Base-by-base conservation (phyloP, 2,329 filamentous ascomycete species). In the Orbilia brochopaga region DNA sequence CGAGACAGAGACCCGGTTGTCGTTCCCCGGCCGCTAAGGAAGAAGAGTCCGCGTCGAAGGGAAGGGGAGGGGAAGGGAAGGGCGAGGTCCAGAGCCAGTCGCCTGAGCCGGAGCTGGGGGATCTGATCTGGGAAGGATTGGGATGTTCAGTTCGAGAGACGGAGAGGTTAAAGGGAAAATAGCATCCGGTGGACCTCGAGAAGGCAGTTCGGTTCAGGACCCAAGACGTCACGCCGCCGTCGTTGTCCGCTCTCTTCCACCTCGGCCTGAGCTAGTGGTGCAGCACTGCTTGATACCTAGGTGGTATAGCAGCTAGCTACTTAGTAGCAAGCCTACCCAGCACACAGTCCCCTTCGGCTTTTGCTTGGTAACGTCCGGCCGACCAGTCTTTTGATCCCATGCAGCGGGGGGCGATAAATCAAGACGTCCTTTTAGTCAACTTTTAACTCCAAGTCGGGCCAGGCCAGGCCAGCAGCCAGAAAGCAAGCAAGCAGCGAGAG, bases 11-110 rank as follows among this genome's bases (percentile, higher is more conserved):
- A 70, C 66, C 65, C 50, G 66, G 66, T 70, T 70, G 66, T 54
- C 37, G 59, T 70, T 64, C 66, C 66, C 66, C 66, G 66, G 66
- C 55, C 48, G 59, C 51, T 64, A 40, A 51, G 60, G 50, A 56
- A 32, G 27, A 32, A 32, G 27, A 32, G 27, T 32, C 27, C 27
- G 23, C 24, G 50, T 55, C 17, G 52, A 50, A 24, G n/a, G n/a
- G n/a, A n/a, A n/a, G n/a, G n/a, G n/a, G n/a, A n/a, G n/a, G n/a
- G n/a, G n/a, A n/a, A n/a, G n/a, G n/a, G n/a, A n/a, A n/a, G 40
- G 60, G 37, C 51, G 44, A 19, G 51, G 60, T 64, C 51, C 30
- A 56, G 44, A 56, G 15, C 24, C 30, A 48, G 40, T 32, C 21
- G 40, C 48, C 27, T 17, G 51, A 10, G 37, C 10, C 32, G 51